Evolutionary conservation across 495 filamentous ascomycete species (phyloP).

Genomic region (Rhizodiscina lignyota): DNA sequence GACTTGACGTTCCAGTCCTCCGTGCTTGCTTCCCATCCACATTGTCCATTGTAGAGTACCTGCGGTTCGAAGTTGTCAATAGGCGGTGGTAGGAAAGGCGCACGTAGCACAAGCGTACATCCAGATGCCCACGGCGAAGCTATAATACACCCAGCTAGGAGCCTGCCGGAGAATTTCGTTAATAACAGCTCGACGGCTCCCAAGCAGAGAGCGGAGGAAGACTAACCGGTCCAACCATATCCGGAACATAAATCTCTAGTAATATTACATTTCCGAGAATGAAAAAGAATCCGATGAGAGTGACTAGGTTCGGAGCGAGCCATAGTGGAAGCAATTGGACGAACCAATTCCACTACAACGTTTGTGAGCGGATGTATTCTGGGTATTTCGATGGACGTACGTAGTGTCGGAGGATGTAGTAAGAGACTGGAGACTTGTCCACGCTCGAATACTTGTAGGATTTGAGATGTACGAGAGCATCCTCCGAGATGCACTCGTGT

Average conservation of each 20-base stretch:
- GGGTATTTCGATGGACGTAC: conserved; percentile 35
- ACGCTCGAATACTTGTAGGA: conserved; percentile 93
- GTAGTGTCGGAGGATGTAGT: conserved; percentile 87
- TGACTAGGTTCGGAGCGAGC: conserved; percentile 96
- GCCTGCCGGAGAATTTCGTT: conserved; percentile 34
- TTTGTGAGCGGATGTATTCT: not conserved
- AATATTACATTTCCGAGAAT: conserved; percentile 75
- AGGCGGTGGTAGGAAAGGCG: conserved; percentile 1
- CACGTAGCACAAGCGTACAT: conserved; percentile 35
- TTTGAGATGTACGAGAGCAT: conserved; percentile 67
- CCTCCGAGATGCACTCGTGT: conserved; percentile 49
- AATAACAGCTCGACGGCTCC: not conserved
- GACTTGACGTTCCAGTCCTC: conserved; percentile 86
- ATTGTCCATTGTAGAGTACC: conserved; percentile 97
- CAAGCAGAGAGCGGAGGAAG: not conserved
- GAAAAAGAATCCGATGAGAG: conserved; percentile 85
- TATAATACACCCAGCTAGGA: conserved; percentile 84
- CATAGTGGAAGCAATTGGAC: conserved; percentile 86
- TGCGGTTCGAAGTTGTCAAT: conserved; percentile 12
- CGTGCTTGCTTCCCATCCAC: conserved; percentile 95
- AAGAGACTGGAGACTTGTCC: conserved; percentile 88
- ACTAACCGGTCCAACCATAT: conserved; percentile 70
- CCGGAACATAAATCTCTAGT: conserved; percentile 71
- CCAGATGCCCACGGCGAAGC: conserved; percentile 86
- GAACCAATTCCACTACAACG: conserved; percentile 80